A percentile compares a stretch with the other conserved stretches of the same genome.
phyloP scores from a whole-genome alignment of 73 alveolate species.

The Uronychia setigera region DNA sequence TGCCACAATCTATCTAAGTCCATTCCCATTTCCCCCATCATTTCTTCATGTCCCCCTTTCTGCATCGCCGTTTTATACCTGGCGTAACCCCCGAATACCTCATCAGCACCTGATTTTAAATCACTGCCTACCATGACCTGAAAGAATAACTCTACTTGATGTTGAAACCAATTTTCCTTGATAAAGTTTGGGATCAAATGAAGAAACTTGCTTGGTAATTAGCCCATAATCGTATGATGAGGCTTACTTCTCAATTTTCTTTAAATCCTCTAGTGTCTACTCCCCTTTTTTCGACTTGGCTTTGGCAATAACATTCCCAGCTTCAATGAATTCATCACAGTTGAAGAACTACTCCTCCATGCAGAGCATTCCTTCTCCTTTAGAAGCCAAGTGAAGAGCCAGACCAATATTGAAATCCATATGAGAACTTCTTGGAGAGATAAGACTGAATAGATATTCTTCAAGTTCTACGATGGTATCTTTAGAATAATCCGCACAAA shows the following conservation, averaged over 20 bases:
- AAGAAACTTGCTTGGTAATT: constrained; percentile 59
- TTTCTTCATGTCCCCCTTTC: constrained; percentile 70
- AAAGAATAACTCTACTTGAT: constrained; percentile 44
- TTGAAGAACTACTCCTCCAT: constrained; percentile 47
- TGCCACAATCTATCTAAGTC: constrained; percentile 96
- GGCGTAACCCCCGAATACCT: constrained; percentile 95
- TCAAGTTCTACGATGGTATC: constrained; percentile 65
- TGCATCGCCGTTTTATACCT: constrained; percentile 87
- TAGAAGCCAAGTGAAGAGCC: constrained; percentile 88
- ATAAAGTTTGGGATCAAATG: constrained; percentile 42
- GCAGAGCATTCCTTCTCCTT: constrained; percentile 79
- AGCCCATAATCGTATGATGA: constrained; percentile 59
- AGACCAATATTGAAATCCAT: constrained; percentile 97
- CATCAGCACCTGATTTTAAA: constrained; percentile 94
- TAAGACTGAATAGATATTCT: constrained; percentile 58
- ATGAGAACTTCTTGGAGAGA: constrained; percentile 90
- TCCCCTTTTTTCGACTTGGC: constrained; percentile 32
- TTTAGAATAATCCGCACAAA: constrained; percentile 77
- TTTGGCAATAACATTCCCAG: constrained; percentile 35
- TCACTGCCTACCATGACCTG: constrained; percentile 36
- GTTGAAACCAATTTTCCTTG: not conserved
- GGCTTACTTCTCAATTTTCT: constrained; percentile 54
- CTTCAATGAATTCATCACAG: constrained; percentile 12
- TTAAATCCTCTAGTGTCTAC: constrained; percentile 49
- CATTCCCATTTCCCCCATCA: constrained; percentile 83